These are phyloP conservation scores for Candida coleopterorum DNA, from an alignment of 805 yeast genomes.

Conservation along the genomic window DNA sequence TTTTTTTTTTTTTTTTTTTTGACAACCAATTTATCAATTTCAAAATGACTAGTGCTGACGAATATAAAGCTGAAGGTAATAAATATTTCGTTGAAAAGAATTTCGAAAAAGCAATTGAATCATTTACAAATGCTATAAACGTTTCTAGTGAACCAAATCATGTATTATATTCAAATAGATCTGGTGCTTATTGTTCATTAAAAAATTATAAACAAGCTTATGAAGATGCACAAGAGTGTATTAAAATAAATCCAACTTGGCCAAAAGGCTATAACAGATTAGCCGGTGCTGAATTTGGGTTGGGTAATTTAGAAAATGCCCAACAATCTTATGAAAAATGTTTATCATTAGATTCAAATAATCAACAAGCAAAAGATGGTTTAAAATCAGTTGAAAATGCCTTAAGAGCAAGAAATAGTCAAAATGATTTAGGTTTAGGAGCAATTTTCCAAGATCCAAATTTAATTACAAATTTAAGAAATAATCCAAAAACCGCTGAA, in stretches of 20 bases:
- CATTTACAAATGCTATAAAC: conserved; percentile 82
- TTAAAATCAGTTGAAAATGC: conserved; percentile 65
- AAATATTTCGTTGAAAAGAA: conserved; percentile 88
- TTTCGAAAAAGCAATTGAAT: conserved; percentile 71
- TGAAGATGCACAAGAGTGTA: conserved; percentile 80
- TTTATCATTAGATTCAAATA: conserved; percentile 70
- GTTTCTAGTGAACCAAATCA: conserved; percentile 81
- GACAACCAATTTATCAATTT: too few species aligned
- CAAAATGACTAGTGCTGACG: conserved; percentile 55
- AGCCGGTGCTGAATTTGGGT: conserved; percentile 90
- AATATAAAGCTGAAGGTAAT: conserved; percentile 88
- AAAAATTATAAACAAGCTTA: conserved; percentile 71
- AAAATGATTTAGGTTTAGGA: conserved; percentile 73
- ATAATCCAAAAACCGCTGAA: conserved; percentile 84
- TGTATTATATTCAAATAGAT: conserved; percentile 88
- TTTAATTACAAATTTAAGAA: conserved; percentile 66
- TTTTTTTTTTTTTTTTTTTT: too few species aligned
- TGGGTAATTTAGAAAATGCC: conserved; percentile 75
- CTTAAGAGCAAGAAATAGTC: conserved; percentile 44
- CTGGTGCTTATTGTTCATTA: conserved; percentile 83
- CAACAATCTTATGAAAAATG: conserved; percentile 69
- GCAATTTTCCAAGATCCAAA: conserved; percentile 77
- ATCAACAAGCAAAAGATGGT: conserved; percentile 86
- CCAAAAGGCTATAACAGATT: conserved; percentile 93
- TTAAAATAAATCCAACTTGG: conserved; percentile 80